Evolutionary conservation across 495 filamentous ascomycete genomes (phyloP), one percentile per base, ranked within the genome.

Genomic region (Penicilliopsis zonata): DNA sequence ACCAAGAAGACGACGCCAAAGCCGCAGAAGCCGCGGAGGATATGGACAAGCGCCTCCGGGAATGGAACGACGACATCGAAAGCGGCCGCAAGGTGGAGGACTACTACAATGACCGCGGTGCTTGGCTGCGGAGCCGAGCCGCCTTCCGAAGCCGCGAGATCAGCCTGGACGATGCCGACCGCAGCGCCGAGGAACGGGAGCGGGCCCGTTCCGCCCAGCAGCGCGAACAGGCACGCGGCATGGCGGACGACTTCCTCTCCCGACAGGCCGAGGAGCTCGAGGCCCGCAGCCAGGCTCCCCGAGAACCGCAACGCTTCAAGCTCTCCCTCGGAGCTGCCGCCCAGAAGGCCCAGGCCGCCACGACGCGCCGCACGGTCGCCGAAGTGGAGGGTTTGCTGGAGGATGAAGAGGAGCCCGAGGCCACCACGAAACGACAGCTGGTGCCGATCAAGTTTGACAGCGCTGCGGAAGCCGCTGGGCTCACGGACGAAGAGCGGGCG

Each of bases 381-480:
- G 92, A 94, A 55, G 82, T 96, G 18, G 92, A 95, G 61, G 84
- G 82, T 9, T 60, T 99, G 12, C 64, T 99, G 33, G 90, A 96
- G 55, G 87, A 94, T 51, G 86, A 94, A 49, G 86, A 93, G 42
- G 82, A 94, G 37, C 69, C 65, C n/a, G 72, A 76, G 28, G 63
- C 67, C 12, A 76, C 71, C 4, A 65, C 75, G 6, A 83, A 81
- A 54, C 74, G 88, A 0, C 80, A 78, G 28, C 82, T 96, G 17
- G 71, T 93, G 28, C 88, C 88, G 10, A 93, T 96, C 63, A 83
- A 87, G 41, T 92, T 87, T 55, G 88, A 96, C 46, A 74, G 72
- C 26, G 69, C 78, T 13, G 76, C 74, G 15, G 68, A 72, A 37
- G 74, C 74, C 14, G 69, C 72, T 21, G 71, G 73, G 16, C 75